phyloP scores from a whole-genome alignment of 2,329 filamentous ascomycete species.

The Neonectria punicea region DNA sequence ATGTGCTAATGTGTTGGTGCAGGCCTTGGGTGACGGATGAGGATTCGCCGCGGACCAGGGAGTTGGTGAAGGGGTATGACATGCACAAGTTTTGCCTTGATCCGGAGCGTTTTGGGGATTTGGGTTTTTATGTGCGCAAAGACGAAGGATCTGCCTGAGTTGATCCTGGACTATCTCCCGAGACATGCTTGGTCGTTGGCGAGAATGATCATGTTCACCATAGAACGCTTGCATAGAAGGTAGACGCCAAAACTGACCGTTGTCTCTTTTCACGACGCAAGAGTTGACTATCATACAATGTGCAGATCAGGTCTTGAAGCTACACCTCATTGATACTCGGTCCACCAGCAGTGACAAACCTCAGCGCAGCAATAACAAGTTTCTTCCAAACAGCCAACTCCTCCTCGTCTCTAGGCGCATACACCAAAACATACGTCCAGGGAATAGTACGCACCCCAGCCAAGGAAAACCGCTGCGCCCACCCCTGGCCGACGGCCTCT shows the following conservation, averaged over 20 bases:
- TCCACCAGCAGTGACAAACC: neutral
- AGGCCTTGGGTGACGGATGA: conserved; percentile 16
- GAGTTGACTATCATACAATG: neutral
- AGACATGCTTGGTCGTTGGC: too few species aligned
- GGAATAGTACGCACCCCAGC: neutral
- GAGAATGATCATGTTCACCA: too few species aligned
- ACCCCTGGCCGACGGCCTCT: neutral
- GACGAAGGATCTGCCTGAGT: neutral
- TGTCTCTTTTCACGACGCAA: neutral
- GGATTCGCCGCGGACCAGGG: conserved; percentile 8
- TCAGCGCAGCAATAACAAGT: neutral
- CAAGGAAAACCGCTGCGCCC: neutral
- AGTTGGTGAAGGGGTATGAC: conserved; percentile 1
- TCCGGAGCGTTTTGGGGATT: neutral
- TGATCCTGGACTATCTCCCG: too few species aligned
- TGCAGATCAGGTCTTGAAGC: neutral
- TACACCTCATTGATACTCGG: neutral
- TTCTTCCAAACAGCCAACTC: neutral
- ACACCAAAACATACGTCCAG: neutral
- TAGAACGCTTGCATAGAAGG: too few species aligned
- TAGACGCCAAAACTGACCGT: neutral
- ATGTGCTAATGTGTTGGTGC: neutral
- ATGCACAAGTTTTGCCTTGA: neutral
- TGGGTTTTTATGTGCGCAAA: conserved; percentile 10
- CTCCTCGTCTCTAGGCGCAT: neutral